Evolutionary conservation across 805 yeast genomes (phyloP), one percentile per base, ranked within the genome.

Genomic region (Cyberlindnera mycetangii): DNA sequence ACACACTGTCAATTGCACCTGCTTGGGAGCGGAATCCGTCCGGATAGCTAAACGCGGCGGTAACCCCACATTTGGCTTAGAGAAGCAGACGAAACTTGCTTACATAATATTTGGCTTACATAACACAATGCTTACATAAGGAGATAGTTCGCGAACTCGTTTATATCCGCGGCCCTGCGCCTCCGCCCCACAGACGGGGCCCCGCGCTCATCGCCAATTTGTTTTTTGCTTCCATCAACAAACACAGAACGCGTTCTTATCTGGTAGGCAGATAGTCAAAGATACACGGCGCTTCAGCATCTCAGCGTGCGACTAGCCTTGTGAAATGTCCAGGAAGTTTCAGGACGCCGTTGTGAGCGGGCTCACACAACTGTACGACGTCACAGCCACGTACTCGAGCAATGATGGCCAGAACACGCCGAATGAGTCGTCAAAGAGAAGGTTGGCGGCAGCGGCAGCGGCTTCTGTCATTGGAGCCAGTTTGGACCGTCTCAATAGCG

Each of bases 391-490:
- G 25, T 35, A 42, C 31, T 39, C 49, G 7, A 47, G 37, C 30
- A 39, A 41, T 9, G 49, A 38, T 11, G 44, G 44, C n/a, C 25
- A 33, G 18, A 32, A 37, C 24, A n/a, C 37, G 12, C 45, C 44
- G 65, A 57, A 49, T n/a, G 50, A 42, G 14, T 19, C 39, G 2
- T 48, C 54, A 2, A 58, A 51, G 37, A 45, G 56, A 21, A 32
- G 51, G 34, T 21, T 67, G 2, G 59, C 67, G 3, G 71, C 70
- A 0, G 75, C 74, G 5, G 63, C 74, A 5, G 70, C 76, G 12
- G 71, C 76, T 5, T 68, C 76, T 1, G 49, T 73, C 14, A 53
- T 74, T 3, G 68, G 74, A 32, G 71, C 74, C 5, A 69, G 78
- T 2, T 53, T 71, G n/a, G 76, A 72, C 24, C 65, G 65, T 42